phyloP scores from a whole-genome alignment of 2,329 filamentous ascomycete species.

The Ophiostoma ulmi region DNA sequence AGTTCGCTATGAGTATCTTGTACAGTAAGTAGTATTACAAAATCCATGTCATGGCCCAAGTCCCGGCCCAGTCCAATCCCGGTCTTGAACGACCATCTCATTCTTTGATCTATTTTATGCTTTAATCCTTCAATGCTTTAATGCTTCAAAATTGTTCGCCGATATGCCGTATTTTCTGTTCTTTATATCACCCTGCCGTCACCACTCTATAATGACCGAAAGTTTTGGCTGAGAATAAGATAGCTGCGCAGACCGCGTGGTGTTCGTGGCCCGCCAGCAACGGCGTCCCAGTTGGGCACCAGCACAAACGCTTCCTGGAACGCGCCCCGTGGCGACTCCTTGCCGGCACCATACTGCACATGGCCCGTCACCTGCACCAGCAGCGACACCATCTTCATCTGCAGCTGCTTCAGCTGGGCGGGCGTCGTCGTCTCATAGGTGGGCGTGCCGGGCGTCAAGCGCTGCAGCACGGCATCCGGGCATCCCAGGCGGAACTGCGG shows the following conservation, averaged over 20 bases:
- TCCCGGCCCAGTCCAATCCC: background rate
- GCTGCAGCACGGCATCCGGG: constrained; percentile 40
- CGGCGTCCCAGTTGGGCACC: constrained; percentile 64
- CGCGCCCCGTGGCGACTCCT: constrained; percentile 57
- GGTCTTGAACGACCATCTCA: background rate
- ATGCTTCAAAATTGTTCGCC: background rate
- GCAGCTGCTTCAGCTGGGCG: constrained; percentile 32
- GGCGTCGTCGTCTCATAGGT: constrained; percentile 34
- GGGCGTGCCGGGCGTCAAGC: constrained; percentile 23
- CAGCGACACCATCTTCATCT: constrained; percentile 61
- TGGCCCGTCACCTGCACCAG: constrained; percentile 68
- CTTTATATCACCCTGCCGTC: no score
- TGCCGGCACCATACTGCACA: constrained; percentile 61
- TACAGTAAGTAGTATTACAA: background rate
- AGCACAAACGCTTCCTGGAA: constrained; percentile 80
- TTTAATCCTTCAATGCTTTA: background rate
- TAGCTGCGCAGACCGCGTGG: constrained; percentile 52
- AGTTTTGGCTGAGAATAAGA: constrained; percentile 66
- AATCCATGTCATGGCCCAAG: background rate
- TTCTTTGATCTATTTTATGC: background rate
- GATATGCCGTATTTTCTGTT: background rate
- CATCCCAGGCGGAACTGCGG: constrained; percentile 56
- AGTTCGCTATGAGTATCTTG: background rate
- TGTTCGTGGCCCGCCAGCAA: constrained; percentile 47
- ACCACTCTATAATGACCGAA: constrained; percentile 25